phyloP scores from a whole-genome alignment of 2,329 filamentous ascomycete species.

The Zopfia rhizophila region DNA sequence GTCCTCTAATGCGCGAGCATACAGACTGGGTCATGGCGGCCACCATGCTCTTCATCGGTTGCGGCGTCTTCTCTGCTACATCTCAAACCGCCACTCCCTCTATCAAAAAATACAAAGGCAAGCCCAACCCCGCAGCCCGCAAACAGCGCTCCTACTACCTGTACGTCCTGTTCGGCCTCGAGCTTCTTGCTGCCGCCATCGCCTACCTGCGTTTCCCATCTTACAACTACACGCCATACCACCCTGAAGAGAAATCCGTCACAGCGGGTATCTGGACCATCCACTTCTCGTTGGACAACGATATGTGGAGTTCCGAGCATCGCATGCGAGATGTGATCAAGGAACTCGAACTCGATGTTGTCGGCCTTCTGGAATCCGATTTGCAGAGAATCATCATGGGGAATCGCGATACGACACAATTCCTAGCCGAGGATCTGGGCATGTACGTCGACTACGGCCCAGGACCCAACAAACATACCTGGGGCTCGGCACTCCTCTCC shows the following conservation, averaged over 20 bases:
- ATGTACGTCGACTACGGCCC: conserved; percentile 99
- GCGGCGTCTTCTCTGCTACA: conserved; percentile 78
- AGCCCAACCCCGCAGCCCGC: conserved; percentile 60
- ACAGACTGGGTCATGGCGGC: conserved; percentile 95
- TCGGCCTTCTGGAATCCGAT: conserved; percentile 94
- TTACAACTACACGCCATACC: conserved; percentile 91
- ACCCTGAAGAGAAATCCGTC: conserved; percentile 84
- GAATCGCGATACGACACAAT: conserved; percentile 95
- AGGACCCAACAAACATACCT: conserved; percentile 98
- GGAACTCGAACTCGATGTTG: conserved; percentile 95
- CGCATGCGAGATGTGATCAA: conserved; percentile 91
- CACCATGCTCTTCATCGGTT: conserved; percentile 85
- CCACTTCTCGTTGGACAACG: conserved; percentile 96
- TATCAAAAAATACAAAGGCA: conserved; percentile 54
- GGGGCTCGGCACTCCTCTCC: conserved; percentile 90
- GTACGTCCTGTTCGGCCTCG: conserved; percentile 77
- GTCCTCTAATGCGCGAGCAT: conserved; percentile 88
- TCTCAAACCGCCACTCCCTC: conserved; percentile 60
- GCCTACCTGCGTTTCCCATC: conserved; percentile 92
- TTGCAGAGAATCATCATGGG: conserved; percentile 99
- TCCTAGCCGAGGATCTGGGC: conserved; percentile 92
- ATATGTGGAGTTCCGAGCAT: conserved; percentile 97
- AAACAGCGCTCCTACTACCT: conserved; percentile 73
- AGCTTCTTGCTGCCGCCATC: conserved; percentile 80
- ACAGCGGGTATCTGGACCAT: conserved; percentile 99